phyloP scores from a whole-genome alignment of 1,284 basidiomycete genomes.

The Pseudozyma sp. region DNA sequence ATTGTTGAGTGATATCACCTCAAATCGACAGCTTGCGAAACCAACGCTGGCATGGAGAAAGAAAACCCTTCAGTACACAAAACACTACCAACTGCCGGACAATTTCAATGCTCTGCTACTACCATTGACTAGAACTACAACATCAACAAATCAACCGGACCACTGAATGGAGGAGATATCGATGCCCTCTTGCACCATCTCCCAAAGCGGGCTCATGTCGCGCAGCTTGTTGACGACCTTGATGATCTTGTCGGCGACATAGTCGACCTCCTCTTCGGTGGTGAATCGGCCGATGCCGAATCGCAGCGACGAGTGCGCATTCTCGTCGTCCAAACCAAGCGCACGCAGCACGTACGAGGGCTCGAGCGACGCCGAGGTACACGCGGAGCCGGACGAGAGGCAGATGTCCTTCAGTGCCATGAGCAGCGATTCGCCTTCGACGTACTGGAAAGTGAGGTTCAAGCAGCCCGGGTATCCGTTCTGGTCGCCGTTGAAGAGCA shows the following conservation, averaged over 20 bases:
- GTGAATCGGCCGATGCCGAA: conserved; percentile 99
- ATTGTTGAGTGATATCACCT: too few relatives aligned
- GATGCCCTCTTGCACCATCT: conserved; percentile 76
- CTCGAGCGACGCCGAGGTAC: conserved; percentile 97
- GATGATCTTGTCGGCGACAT: conserved; percentile 89
- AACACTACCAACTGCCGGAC: too few relatives aligned
- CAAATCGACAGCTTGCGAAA: too few relatives aligned
- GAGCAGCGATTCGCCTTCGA: conserved; percentile 95
- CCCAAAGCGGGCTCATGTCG: conserved; percentile 74
- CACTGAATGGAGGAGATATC: conserved; percentile 93
- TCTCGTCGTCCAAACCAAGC: conserved; percentile 91
- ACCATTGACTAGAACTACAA: not conserved
- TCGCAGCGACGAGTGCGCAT: conserved; percentile 96
- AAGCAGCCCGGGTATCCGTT: conserved; percentile 77
- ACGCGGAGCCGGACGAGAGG: conserved; percentile 96
- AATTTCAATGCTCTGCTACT: too few relatives aligned
- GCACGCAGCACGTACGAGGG: conserved; percentile 98
- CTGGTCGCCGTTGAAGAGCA: conserved; percentile 92
- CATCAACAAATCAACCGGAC: conserved; percentile 71
- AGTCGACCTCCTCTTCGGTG: conserved; percentile 96
- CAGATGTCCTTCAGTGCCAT: conserved; percentile 99
- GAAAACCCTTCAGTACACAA: too few relatives aligned
- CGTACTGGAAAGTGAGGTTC: conserved; percentile 95
- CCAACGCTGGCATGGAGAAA: too few relatives aligned
- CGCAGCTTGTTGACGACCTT: conserved; percentile 81